A percentile compares a stretch with the other conserved stretches of the same genome.
These are phyloP conservation scores for Secale cereale DNA, from an alignment of 176 grass and related monocot genomes.

Conservation along the genomic window DNA sequence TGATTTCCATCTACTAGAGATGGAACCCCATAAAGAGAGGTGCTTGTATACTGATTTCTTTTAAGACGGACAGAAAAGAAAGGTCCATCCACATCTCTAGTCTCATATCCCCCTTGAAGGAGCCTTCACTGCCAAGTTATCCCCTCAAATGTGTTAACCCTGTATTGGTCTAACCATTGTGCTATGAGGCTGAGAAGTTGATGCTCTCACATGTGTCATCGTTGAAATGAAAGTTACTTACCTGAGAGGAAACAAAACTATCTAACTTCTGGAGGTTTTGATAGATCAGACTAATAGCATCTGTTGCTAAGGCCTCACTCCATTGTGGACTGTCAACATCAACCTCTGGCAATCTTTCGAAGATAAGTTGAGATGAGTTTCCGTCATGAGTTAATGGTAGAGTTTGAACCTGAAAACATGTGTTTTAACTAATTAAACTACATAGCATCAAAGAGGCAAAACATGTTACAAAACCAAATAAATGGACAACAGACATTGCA, in stretches of 20 bases:
- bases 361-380: slow-evolving; percentile 44
- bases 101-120: background rate
- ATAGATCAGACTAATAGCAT: slow-evolving; percentile 70
- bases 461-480: background rate
- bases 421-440: background rate
- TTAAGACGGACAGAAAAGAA: background rate
- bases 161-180: background rate
- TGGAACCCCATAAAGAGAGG: background rate
- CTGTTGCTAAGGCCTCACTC: slow-evolving; percentile 53
- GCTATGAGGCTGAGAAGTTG: background rate
- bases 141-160: background rate
- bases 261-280: slow-evolving; percentile 79
- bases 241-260: slow-evolving; percentile 52
- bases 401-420: slow-evolving; percentile 23
- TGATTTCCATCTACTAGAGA: slow-evolving; percentile 5
- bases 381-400: slow-evolving; percentile 25
- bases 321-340: slow-evolving; percentile 59
- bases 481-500: background rate
- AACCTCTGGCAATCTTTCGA: slow-evolving; percentile 61
- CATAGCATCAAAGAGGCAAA: slow-evolving; percentile 1
- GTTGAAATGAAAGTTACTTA: slow-evolving; percentile 30
- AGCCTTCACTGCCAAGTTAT: background rate
- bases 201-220: background rate
- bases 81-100: background rate
- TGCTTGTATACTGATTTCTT: background rate